Base-by-base conservation (phyloP, 1,284 basidiomycete genomes). In the Meripilus lineatus region DNA sequence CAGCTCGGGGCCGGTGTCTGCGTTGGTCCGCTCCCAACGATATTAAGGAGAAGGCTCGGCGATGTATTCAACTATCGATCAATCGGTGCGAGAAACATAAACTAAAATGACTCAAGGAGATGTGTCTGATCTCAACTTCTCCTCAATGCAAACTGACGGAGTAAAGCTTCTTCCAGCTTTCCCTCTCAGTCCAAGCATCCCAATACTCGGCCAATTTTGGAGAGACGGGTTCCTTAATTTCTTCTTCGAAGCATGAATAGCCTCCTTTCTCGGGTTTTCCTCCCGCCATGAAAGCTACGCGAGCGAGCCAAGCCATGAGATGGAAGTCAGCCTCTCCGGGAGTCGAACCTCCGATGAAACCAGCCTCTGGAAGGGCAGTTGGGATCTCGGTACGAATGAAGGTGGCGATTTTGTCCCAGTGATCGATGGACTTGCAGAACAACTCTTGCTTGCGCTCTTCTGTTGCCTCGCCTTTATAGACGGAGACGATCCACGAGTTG, bases 81-180 rank as follows among this genome's bases (percentile, higher is more conserved):
- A 10, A 10, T n/a, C n/a, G 10, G 8, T 8, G 33, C 33, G 20
- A 18, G 33, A 10, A 7, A 35, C 33, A 35, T 35, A 18, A 32
- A n/a, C n/a, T n/a, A n/a, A n/a, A n/a, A n/a, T n/a, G n/a, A n/a
- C n/a, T n/a, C n/a, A n/a, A n/a, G n/a, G n/a, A n/a, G n/a, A n/a
- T n/a, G n/a, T n/a, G n/a, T n/a, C n/a, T n/a, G n/a, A n/a, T n/a
- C n/a, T n/a, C n/a, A n/a, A n/a, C n/a, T n/a, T n/a, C n/a, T n/a
- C n/a, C n/a, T 59, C 50, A 79, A 61, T 79, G 75, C 41, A 78
- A 62, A 11, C 69, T 70, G 18, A 63, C 55, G 8, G 60, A 63
- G 50, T 77, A 79, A 38, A 80, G 73, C 53, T 68, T 67, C 63
- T 75, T 65, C 71, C 79, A 84, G 52, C 76, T 77, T 25, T 74